These are phyloP conservation scores for Erucastrum elatum DNA, from an alignment of 345 rosid species.

Conservation along the genomic window DNA sequence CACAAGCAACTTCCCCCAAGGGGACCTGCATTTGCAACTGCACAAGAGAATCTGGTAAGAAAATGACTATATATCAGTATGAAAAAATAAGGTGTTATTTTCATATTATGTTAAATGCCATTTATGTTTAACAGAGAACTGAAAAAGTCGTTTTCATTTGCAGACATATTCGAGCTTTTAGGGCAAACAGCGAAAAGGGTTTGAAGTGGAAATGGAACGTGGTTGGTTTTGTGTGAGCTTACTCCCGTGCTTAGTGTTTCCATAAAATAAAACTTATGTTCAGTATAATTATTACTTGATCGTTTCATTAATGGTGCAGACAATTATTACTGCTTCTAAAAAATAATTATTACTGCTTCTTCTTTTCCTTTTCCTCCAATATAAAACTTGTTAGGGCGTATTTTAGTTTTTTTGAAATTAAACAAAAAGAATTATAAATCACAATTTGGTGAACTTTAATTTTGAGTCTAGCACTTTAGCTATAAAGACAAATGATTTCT, in stretches of 20 bases:
- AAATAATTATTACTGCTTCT: too few species aligned
- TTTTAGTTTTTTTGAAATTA: too few species aligned
- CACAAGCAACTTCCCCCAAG: conserved; percentile 75
- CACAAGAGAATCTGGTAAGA: conserved; percentile 46
- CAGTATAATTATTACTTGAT: conserved; percentile 17
- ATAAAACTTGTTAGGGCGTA: too few species aligned
- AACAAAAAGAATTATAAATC: too few species aligned
- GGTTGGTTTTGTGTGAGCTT: conserved; percentile 29
- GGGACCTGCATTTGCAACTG: conserved; percentile 64
- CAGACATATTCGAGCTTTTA: conserved; percentile 38
- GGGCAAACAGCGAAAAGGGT: neutral
- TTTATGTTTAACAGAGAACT: neutral
- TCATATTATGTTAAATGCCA: neutral
- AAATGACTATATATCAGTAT: neutral
- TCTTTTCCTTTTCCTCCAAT: too few species aligned
- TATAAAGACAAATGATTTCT: too few species aligned
- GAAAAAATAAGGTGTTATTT: neutral
- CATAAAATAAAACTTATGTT: neutral
- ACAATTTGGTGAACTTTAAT: too few species aligned
- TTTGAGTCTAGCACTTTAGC: too few species aligned
- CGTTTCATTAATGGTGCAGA: conserved; percentile 21
- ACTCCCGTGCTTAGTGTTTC: conserved; percentile 34
- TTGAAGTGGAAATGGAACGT: conserved; percentile 21
- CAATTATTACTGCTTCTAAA: conserved; percentile 22
- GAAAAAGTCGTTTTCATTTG: neutral